Evolutionary conservation across 2,329 filamentous ascomycete genomes (phyloP).

Genomic region (Myrmaecium sp.): DNA sequence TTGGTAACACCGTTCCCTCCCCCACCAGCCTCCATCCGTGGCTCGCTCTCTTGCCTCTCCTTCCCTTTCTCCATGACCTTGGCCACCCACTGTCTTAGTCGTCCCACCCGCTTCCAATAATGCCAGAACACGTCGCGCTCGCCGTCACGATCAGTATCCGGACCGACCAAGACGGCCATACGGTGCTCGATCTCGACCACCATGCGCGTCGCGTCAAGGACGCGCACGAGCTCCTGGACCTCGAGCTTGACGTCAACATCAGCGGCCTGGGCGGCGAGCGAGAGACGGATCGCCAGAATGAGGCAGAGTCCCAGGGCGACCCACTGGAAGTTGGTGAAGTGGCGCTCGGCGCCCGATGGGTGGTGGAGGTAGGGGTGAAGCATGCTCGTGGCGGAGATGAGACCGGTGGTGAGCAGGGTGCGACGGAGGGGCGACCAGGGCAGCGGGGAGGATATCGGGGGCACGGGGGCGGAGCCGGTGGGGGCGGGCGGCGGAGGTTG

Average conservation of each 20-base stretch:
- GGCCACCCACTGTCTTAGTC: slow-evolving; percentile 15
- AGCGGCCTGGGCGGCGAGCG: slow-evolving; percentile 13
- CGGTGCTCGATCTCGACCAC: slow-evolving; percentile 12
- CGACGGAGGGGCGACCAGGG: slow-evolving; percentile 9
- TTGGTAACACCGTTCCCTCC: too few relatives aligned
- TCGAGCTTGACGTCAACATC: slow-evolving; percentile 10
- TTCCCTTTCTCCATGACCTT: too few relatives aligned
- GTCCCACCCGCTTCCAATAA: slow-evolving; percentile 12
- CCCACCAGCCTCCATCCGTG: too few relatives aligned
- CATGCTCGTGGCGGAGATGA: slow-evolving; percentile 10
- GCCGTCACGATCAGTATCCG: slow-evolving; percentile 11
- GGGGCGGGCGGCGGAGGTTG: slow-evolving; percentile 12
- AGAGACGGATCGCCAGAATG: slow-evolving; percentile 15
- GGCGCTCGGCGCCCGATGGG: slow-evolving; percentile 17
- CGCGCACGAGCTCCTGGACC: slow-evolving; percentile 12
- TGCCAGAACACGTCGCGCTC: slow-evolving; percentile 13
- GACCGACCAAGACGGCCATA: too few relatives aligned
- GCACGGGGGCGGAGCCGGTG: too few relatives aligned
- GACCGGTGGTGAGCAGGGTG: slow-evolving; percentile 7
- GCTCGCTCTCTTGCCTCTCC: too few relatives aligned
- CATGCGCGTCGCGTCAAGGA: slow-evolving; percentile 12
- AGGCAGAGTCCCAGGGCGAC: slow-evolving; percentile 22
- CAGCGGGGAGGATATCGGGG: slow-evolving; percentile 10
- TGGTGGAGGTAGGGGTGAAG: slow-evolving; percentile 18
- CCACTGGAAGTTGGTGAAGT: slow-evolving; percentile 24